phyloP scores from a whole-genome alignment of 2,329 filamentous ascomycete genomes.

The Colletotrichum sp. region DNA sequence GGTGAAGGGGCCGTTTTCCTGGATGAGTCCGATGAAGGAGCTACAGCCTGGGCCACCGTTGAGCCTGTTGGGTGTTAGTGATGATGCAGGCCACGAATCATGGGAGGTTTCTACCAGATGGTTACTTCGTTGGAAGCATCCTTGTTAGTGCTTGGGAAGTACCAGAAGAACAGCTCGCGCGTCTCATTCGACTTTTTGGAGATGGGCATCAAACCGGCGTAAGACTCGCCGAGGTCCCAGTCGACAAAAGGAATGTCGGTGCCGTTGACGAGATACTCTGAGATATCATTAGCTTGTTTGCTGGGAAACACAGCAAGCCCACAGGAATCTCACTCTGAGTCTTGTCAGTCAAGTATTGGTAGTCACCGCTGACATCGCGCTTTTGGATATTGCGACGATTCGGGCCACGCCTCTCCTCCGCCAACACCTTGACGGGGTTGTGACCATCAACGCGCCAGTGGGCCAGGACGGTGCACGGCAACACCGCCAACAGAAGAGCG shows the following conservation, averaged over 20 bases:
- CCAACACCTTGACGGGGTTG: background rate
- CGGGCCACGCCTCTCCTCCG: background rate
- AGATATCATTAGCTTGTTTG: background rate
- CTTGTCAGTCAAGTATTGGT: constrained; percentile 13
- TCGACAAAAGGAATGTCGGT: constrained; percentile 70
- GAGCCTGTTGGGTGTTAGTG: background rate
- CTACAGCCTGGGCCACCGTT: constrained; percentile 54
- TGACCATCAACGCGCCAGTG: constrained; percentile 1
- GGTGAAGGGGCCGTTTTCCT: constrained; percentile 77
- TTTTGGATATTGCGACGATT: background rate
- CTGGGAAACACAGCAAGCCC: rapidly evolving
- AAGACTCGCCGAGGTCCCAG: constrained; percentile 72
- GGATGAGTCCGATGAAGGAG: constrained; percentile 72
- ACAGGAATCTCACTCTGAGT: background rate
- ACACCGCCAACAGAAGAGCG: background rate
- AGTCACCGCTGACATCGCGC: background rate
- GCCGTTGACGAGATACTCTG: constrained; percentile 70
- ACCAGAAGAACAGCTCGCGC: constrained; percentile 68
- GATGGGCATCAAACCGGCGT: constrained; percentile 69
- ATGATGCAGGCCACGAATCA: no score
- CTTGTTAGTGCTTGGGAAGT: constrained; percentile 52
- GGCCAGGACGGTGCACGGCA: background rate
- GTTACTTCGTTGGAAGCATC: constrained; percentile 69
- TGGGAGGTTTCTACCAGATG: constrained; percentile 45
- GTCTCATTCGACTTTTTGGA: constrained; percentile 42